Base-by-base conservation (phyloP, 768 basidiomycete species). In the Lentinula guzmanii region DNA sequence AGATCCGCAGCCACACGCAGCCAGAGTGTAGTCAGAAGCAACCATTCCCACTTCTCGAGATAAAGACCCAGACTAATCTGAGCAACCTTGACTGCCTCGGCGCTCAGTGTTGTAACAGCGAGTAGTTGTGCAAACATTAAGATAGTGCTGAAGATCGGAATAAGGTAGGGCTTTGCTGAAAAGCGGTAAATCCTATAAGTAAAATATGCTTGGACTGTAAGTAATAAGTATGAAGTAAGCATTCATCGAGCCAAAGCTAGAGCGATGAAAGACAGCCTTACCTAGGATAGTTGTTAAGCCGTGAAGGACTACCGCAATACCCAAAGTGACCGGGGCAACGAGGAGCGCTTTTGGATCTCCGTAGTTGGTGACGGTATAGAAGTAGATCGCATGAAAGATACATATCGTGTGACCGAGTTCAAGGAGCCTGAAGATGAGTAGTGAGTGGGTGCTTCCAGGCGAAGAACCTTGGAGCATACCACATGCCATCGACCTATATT, bases 21-120 rank as follows among this genome's bases (percentile, higher is more conserved):
- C 56, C 41, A 43, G 21, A 58, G 34, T 33, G 56, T 35, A n/a
- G 56, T 58, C 15, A 48, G 9, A 10, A 58, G 56, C 56, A 58
- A 13, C 56, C 56, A 58, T 58, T 58, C 56, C 56, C 56, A 58
- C 34, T 58, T 58, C 34, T 58, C 39, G 15, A 58, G 45, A 46
- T 43, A 58, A 5, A 58, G 45, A 18, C 31, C 35, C 10, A 58
- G 42, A 28, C 56, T 58, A 5, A 42, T 58, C 6, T 39, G 31
- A 7, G 56, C 56, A 31, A 58, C 42, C 28, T 42, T 58, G 2
- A 58, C 15, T 16, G 56, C 56, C 45, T 58, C 56, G 4, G 56
- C 56, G 24, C 56, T 43, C 37, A 58, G 24, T 10, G 45, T 48
- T 28, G 56, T 43, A n/a, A 58, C 56, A 3, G 56, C 56, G 13